Evolutionary conservation across 257 asterid species (phyloP), one percentile per base, ranked within the genome.

Genomic region (Nyctanthes arbortristis): DNA sequence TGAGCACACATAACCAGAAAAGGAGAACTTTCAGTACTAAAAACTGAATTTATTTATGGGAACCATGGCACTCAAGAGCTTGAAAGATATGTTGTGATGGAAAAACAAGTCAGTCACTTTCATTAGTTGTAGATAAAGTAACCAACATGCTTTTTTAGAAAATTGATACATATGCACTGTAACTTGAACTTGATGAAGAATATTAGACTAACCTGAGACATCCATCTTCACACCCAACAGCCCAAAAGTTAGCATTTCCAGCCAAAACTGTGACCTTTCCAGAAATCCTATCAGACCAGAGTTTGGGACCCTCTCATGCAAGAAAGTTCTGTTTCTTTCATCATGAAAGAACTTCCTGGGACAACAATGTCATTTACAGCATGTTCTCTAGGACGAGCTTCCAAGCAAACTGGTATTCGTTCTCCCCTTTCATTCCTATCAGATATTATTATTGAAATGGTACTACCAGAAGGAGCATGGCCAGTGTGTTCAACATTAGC

Each of bases 201-300:
- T 61, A 65, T 72, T 56, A 54, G 28, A 73, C 84, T 69, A 79
- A 91, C 99, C 97, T 94, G 99, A 94, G 80, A 25, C 91, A 88
- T 74, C 99, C 99, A 80, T 91, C 99, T 76, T 94, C 97, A 84
- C 96, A 89, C 11, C 99, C 97, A 49, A 89, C 96, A 35, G 95
- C 97, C 99, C 99, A 94, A 69, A 94, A 94, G 85, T 94, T 91
- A 36, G 86, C 79, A 86, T 94, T 94, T 68, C 99, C 99, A 77
- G 97, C 94, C 82, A 91, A 82, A 68, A 91, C 97, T 8, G 96
- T 87, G 43, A 91, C 96, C 78, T 86, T 89, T 24, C 95, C 99
- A 30, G 91, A 88, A 12, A 94, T 85, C 72, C 93, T 83, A 72
- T 94, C 99, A 25, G 97, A 87, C 99, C 99, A 94, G 66, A 94